phyloP scores from a whole-genome alignment of 768 basidiomycete genomes.

The Tubosaeta sp. region DNA sequence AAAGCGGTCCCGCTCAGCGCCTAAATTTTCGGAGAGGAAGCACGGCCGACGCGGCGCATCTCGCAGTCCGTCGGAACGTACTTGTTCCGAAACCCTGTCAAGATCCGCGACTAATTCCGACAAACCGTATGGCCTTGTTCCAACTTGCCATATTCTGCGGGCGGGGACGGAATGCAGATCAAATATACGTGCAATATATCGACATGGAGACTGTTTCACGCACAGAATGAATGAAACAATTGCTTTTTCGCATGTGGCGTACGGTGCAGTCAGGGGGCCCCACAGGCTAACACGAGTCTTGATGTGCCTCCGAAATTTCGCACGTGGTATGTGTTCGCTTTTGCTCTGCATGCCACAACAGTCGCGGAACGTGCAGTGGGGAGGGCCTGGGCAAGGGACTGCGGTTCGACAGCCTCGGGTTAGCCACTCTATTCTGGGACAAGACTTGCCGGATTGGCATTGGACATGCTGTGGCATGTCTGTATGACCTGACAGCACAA shows the following conservation, averaged over 20 bases:
- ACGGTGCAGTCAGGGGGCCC: not conserved
- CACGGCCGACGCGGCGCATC: conserved; percentile 1
- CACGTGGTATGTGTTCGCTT: conserved; percentile 1
- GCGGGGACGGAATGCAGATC: conserved; percentile 13
- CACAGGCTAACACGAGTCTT: conserved; percentile 1
- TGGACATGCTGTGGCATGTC: conserved; percentile 13
- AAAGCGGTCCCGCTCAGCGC: conserved; percentile 2
- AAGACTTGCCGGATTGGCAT: not conserved
- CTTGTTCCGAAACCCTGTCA: conserved; percentile 13
- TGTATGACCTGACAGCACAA: conserved; percentile 16
- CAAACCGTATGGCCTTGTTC: not conserved
- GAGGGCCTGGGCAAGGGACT: conserved; percentile 5
- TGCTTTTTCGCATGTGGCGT: not conserved
- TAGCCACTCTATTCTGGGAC: conserved; percentile 3
- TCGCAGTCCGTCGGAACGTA: conserved; percentile 5
- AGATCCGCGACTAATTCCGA: not conserved
- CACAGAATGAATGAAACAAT: conserved; percentile 4
- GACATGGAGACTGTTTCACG: conserved; percentile 18
- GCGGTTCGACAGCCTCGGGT: no score
- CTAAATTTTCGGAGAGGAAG: conserved; percentile 23
- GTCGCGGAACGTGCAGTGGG: conserved; percentile 5
- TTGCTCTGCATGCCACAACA: conserved; percentile 8
- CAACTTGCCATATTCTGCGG: conserved; percentile 2
- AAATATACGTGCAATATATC: not conserved
- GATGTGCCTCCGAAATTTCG: not conserved